Percentiles rank a stretch among this genome's conserved stretches.
Conservation (phyloP, 768 basidiomycete species). For the Boletus vermiculosoides region DNA sequence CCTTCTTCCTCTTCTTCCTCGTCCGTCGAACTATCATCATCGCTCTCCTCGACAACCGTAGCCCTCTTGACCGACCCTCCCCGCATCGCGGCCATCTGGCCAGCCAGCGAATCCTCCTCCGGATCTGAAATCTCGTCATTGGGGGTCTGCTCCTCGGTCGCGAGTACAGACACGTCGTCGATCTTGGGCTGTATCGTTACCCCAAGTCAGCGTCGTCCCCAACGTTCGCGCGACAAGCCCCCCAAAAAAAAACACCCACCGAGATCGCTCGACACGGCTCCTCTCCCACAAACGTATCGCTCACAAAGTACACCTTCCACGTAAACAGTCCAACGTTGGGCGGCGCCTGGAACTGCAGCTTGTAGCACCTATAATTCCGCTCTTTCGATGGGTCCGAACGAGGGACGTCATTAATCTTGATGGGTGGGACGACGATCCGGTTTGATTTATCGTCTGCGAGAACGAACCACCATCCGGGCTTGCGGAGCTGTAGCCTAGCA, state of each 20-base stretch:
- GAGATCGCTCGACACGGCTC: slow-evolving; percentile 69
- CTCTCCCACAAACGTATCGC: slow-evolving; percentile 87
- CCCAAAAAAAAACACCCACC: slow-evolving; percentile 51
- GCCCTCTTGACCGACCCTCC: slow-evolving; percentile 80
- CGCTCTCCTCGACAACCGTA: slow-evolving; percentile 33
- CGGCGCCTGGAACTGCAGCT: slow-evolving; percentile 94
- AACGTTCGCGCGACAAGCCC: not conserved
- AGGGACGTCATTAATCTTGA: slow-evolving; percentile 79
- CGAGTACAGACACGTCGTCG: slow-evolving; percentile 63
- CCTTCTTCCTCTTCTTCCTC: slow-evolving; percentile 26
- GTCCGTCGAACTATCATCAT: slow-evolving; percentile 30
- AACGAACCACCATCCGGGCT: slow-evolving; percentile 90
- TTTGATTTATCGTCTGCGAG: slow-evolving; percentile 85
- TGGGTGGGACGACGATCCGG: slow-evolving; percentile 82
- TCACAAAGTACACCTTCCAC: slow-evolving; percentile 83
- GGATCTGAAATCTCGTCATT: slow-evolving; percentile 98
- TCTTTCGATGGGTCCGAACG: slow-evolving; percentile 46
- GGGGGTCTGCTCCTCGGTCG: slow-evolving; percentile 53
- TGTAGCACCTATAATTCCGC: slow-evolving; percentile 76
- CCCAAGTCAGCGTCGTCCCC: slow-evolving; percentile 4
- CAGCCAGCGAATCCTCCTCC: slow-evolving; percentile 93
- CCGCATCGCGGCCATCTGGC: slow-evolving; percentile 97
- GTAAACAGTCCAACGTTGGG: slow-evolving; percentile 79
- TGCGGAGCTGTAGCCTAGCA: slow-evolving; percentile 58
- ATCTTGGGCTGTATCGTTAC: slow-evolving; percentile 65